phyloP scores from a whole-genome alignment of 2,329 filamentous ascomycete species.

The Monilinia aucupariae region DNA sequence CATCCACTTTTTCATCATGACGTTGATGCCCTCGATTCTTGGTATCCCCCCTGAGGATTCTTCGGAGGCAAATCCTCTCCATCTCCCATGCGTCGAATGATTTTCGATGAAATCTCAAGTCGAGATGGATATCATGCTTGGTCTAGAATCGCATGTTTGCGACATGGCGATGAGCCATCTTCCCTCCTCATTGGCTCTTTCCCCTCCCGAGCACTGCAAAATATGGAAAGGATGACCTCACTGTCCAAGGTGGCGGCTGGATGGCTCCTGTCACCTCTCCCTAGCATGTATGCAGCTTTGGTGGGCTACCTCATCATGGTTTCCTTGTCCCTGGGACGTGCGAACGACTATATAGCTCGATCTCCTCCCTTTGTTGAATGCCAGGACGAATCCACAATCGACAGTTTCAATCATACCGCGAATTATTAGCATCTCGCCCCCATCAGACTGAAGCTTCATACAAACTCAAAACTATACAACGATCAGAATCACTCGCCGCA shows the following conservation, averaged over 20 bases:
- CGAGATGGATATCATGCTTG: background rate
- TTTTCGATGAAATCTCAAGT: background rate
- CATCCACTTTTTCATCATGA: slow-evolving; percentile 5
- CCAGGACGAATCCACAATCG: background rate
- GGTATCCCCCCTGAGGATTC: too few relatives aligned
- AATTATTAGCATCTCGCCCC: too few relatives aligned
- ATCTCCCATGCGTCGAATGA: background rate
- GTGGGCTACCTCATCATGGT: background rate
- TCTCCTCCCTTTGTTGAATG: background rate
- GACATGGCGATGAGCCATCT: too few relatives aligned
- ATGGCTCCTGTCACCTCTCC: background rate
- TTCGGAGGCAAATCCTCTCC: background rate
- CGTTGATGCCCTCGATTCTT: background rate
- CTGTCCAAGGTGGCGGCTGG: background rate
- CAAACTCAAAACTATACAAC: background rate
- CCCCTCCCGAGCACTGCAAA: too few relatives aligned
- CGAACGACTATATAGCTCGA: background rate
- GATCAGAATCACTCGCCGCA: background rate
- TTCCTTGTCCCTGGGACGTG: background rate
- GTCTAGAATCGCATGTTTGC: background rate
- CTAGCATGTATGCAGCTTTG: background rate
- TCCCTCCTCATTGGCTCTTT: background rate
- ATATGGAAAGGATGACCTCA: slow-evolving; percentile 4
- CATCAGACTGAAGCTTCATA: background rate
- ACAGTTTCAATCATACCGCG: background rate